These are phyloP conservation scores for Termitomyces bulborhizus DNA, from an alignment of 768 basidiomycete genomes.

Conservation along the genomic window DNA sequence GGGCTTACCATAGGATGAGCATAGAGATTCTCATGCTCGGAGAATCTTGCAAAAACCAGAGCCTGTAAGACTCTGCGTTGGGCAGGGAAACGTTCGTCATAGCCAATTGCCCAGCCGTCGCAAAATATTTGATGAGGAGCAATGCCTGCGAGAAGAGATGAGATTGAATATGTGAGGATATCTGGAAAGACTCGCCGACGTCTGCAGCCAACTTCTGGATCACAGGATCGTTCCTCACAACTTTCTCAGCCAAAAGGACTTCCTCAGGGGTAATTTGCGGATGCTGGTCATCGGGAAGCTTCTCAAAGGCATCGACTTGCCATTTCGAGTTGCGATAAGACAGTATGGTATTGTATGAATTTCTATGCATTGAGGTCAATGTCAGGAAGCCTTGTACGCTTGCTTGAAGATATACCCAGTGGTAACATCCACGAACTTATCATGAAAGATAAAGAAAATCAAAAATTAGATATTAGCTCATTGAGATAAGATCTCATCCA, in stretches of 20 bases:
- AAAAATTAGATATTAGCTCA: background rate
- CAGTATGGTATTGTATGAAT: slow-evolving; percentile 52
- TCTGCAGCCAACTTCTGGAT: slow-evolving; percentile 72
- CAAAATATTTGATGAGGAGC: slow-evolving; percentile 63
- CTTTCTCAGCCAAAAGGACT: slow-evolving; percentile 64
- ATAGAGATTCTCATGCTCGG: slow-evolving; percentile 80
- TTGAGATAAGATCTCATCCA: slow-evolving; percentile 27
- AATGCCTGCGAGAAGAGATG: slow-evolving; percentile 40
- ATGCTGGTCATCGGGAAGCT: slow-evolving; percentile 61
- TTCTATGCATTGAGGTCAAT: slow-evolving; percentile 17
- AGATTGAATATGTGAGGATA: background rate
- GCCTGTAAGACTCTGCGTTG: slow-evolving; percentile 71
- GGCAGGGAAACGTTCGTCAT: slow-evolving; percentile 80
- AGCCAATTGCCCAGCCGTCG: slow-evolving; percentile 91
- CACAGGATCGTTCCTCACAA: slow-evolving; percentile 59
- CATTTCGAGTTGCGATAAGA: slow-evolving; percentile 48
- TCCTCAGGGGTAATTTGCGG: slow-evolving; percentile 85
- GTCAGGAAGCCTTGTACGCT: background rate
- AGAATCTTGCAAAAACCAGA: slow-evolving; percentile 68
- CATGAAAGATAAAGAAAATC: background rate
- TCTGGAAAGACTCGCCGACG: slow-evolving; percentile 45
- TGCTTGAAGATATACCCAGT: slow-evolving; percentile 45
- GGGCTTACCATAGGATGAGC: slow-evolving; percentile 73
- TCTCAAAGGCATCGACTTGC: slow-evolving; percentile 52
- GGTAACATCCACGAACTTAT: slow-evolving; percentile 71